Percentiles rank a stretch among this genome's conserved stretches.
Evolutionary conservation across 768 basidiomycete genomes (phyloP).

Genomic region (Dacryopinax spathularia): DNA sequence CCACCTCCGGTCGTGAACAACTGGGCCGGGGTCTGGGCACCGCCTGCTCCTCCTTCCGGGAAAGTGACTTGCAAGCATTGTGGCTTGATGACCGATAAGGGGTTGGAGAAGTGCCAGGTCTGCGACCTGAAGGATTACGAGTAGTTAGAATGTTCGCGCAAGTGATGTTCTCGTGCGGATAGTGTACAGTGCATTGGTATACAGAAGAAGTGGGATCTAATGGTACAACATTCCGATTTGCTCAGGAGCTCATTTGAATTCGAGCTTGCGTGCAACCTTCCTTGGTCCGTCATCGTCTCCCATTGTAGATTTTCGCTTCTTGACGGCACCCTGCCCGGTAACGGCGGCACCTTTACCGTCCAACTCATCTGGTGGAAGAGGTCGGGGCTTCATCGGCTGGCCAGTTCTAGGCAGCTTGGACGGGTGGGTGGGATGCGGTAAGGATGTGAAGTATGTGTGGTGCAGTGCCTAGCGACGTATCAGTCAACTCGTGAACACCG

Average conservation of each 20-base stretch:
- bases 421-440: constrained; percentile 79
- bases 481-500: background rate
- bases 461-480: constrained; percentile 47
- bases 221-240: background rate
- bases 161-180: background rate
- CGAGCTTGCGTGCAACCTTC: constrained; percentile 54
- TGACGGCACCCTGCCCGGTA: constrained; percentile 33
- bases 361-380: constrained; percentile 53
- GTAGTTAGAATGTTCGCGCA: background rate
- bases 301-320: constrained; percentile 58
- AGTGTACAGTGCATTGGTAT: constrained; percentile 1
- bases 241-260: constrained; percentile 39
- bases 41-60: background rate
- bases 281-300: constrained; percentile 38
- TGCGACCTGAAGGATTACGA: background rate
- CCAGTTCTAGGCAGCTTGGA: constrained; percentile 70
- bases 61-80: background rate
- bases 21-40: background rate
- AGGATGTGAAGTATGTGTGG: constrained; percentile 75
- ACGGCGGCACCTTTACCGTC: constrained; percentile 52
- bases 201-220: background rate
- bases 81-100: background rate
- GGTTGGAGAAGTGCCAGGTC: background rate
- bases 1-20: background rate
- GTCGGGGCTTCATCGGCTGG: constrained; percentile 33